Evolutionary conservation across 2,329 filamentous ascomycete genomes (phyloP).

Genomic region (Zasmidium citrigriseum): DNA sequence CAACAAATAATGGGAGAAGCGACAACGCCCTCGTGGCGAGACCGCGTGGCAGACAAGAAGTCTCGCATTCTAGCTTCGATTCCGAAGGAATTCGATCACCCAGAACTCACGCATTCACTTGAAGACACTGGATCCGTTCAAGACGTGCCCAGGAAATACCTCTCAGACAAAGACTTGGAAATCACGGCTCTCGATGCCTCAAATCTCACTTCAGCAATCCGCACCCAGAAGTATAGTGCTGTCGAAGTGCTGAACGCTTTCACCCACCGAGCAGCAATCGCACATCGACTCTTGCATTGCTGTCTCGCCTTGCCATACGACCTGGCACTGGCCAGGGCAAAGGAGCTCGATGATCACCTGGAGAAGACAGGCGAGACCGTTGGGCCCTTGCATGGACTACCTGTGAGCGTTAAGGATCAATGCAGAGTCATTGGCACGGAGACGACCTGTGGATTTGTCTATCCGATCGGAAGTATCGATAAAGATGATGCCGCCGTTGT

Average conservation of each 20-base stretch:
- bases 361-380: conserved; percentile 37
- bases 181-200: conserved; percentile 47
- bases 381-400: conserved; percentile 48
- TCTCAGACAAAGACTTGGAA: conserved; percentile 49
- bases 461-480: not conserved
- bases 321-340: conserved; percentile 40
- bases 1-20: not conserved
- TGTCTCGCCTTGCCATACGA: conserved; percentile 44
- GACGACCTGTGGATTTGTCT: not conserved
- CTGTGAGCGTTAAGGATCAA: conserved; percentile 38
- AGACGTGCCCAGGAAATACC: conserved; percentile 5
- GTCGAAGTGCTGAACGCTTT: conserved; percentile 39
- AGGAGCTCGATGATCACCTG: conserved; percentile 43
- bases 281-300: conserved; percentile 49
- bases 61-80: not conserved
- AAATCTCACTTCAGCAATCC: conserved; percentile 35
- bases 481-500: not conserved
- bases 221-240: conserved; percentile 28
- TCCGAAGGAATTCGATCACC: not conserved
- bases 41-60: not conserved
- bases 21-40: not conserved
- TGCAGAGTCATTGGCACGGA: not conserved
- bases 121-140: not conserved
- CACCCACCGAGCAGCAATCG: conserved; percentile 50
- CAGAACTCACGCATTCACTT: not conserved